A percentile compares a stretch with the other conserved stretches of the same genome.
These are phyloP conservation scores for Asterella californica DNA, from an alignment of 225 moss, liverwort and hornwort species.

Conservation along the genomic window DNA sequence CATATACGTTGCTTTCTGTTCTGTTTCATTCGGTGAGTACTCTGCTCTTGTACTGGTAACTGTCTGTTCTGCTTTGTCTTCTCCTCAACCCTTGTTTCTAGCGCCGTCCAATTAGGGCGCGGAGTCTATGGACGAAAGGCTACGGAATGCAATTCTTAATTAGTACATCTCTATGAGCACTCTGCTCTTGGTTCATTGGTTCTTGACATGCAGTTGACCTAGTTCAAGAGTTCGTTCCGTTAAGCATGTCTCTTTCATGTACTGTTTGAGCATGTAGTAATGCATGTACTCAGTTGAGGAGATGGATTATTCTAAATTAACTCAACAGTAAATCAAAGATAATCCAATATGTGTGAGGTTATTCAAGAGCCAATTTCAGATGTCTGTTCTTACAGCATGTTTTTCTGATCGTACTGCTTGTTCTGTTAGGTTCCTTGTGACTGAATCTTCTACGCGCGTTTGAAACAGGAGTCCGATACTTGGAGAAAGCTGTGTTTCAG, in stretches of 20 bases:
- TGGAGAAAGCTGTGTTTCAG: slow-evolving; percentile 95
- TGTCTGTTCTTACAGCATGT: not conserved
- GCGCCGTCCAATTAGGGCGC: no score
- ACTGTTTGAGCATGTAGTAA: not conserved
- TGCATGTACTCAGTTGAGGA: not conserved
- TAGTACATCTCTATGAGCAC: not conserved
- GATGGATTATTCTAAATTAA: not conserved
- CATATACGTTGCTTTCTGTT: no score
- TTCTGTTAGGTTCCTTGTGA: not conserved
- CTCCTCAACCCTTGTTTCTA: no score
- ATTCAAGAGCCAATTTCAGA: not conserved
- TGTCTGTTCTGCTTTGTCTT: no score
- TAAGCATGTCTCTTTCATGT: not conserved
- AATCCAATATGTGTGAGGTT: no score
- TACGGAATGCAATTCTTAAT: no score
- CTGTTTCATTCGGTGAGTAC: no score
- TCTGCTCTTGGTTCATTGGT: not conserved
- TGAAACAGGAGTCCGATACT: slow-evolving; percentile 70
- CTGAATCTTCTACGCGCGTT: not conserved
- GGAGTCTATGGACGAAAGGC: no score
- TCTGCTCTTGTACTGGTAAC: no score
- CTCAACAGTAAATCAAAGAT: no score
- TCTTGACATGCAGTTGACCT: not conserved
- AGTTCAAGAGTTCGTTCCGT: not conserved
- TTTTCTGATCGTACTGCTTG: not conserved